These are phyloP conservation scores for Crithidia thermophila DNA, from an alignment of 208 protist species.

Conservation along the genomic window DNA sequence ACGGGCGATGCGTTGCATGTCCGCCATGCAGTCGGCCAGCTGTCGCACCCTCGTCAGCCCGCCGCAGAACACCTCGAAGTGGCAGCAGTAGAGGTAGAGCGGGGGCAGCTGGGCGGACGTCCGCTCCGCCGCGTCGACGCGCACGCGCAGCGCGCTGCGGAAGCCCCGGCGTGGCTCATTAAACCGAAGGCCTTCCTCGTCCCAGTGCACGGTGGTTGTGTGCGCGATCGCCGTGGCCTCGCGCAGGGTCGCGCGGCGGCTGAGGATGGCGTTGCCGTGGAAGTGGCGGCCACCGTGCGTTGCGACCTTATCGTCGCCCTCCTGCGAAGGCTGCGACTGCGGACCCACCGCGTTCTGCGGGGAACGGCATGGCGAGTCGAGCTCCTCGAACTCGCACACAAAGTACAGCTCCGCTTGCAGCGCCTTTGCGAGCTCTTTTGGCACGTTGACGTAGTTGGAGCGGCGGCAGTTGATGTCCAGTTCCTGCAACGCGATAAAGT, in stretches of 20 bases:
- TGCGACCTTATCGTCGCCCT: background rate
- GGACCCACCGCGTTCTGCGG: slow-evolving; percentile 53
- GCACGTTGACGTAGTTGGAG: slow-evolving; percentile 67
- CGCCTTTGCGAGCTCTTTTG: slow-evolving; percentile 55
- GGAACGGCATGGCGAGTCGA: slow-evolving; percentile 42
- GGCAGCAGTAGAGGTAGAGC: slow-evolving; percentile 79
- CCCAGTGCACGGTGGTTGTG: slow-evolving; percentile 57
- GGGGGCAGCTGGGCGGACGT: slow-evolving; percentile 35
- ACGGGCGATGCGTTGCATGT: slow-evolving; percentile 41
- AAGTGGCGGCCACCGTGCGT: slow-evolving; percentile 42
- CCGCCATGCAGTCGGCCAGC: slow-evolving; percentile 59
- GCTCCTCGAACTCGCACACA: slow-evolving; percentile 82
- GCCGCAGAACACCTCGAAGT: slow-evolving; percentile 86
- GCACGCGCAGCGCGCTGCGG: slow-evolving; percentile 56
- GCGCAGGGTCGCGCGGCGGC: slow-evolving; percentile 33
- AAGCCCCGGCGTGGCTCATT: slow-evolving; percentile 64
- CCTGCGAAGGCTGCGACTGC: slow-evolving; percentile 32
- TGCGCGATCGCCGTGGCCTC: slow-evolving; percentile 51
- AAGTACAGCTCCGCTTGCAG: slow-evolving; percentile 68
- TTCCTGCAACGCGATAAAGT: slow-evolving; percentile 84
- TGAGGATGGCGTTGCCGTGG: slow-evolving; percentile 83
- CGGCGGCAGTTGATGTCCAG: slow-evolving; percentile 81
- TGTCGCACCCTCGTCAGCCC: slow-evolving; percentile 65
- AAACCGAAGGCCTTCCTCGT: slow-evolving; percentile 34
- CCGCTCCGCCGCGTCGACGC: slow-evolving; percentile 39